Conservation (phyloP, 2,329 filamentous ascomycete genomes). For the Colletotrichum ledebouriae region DNA sequence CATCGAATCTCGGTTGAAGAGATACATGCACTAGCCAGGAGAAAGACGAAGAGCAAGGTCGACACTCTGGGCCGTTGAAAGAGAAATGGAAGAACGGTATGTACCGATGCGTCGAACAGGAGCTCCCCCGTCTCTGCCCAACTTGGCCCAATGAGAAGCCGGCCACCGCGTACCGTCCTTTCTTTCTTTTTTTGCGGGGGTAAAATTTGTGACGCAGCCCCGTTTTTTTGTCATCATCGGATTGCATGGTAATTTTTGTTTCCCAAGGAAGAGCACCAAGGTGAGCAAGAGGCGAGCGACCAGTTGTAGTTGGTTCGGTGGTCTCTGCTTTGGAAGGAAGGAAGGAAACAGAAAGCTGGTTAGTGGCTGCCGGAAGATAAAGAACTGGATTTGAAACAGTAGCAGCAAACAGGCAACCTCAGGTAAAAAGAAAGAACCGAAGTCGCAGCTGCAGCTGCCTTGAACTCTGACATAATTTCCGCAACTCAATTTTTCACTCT, state of each 20-base stretch:
- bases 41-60: neutral
- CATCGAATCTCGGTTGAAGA: no score
- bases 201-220: conserved; percentile 44
- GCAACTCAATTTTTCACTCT: conserved; percentile 5
- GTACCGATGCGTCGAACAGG: conserved; percentile 1
- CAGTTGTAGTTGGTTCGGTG: neutral
- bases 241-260: conserved; percentile 6
- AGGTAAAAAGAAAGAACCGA: neutral
- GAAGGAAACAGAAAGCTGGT: neutral
- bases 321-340: neutral
- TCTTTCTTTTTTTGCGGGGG: conserved; percentile 39
- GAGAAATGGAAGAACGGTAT: conserved; percentile 11
- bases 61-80: neutral
- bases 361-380: neutral
- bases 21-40: neutral
- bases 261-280: neutral
- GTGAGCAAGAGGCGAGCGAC: neutral
- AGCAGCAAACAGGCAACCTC: neutral
- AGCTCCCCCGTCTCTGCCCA: conserved; percentile 3
- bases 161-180: conserved; percentile 13
- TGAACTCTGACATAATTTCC: neutral
- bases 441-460: neutral
- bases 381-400: neutral
- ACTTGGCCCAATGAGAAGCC: conserved; percentile 19
- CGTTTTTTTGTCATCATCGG: conserved; percentile 40